Evolutionary conservation across 2,329 filamentous ascomycete genomes (phyloP).

Genomic region (Magnaporthiopsis poae): DNA sequence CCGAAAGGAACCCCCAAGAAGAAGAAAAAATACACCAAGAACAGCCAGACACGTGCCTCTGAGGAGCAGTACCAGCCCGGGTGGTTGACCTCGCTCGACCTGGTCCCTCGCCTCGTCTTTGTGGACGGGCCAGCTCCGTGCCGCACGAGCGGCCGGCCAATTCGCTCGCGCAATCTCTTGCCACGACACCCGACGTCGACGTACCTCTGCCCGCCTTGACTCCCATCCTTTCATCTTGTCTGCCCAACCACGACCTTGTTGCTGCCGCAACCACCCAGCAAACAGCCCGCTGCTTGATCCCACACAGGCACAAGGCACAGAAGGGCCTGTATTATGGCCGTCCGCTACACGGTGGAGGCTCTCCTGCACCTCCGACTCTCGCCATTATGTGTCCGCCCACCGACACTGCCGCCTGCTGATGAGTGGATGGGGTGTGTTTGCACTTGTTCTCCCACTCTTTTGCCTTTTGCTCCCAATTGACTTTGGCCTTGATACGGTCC

Average conservation of each 20-base stretch:
- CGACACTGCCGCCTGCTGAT: constrained; percentile 69
- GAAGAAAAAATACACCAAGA: neutral
- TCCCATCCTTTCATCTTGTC: neutral
- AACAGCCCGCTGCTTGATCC: neutral
- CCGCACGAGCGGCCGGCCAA: neutral
- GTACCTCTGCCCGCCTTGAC: neutral
- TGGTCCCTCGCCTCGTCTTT: neutral
- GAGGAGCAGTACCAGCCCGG: neutral
- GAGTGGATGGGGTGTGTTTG: constrained; percentile 85
- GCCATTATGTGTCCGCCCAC: constrained; percentile 71
- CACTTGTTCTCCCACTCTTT: constrained; percentile 8
- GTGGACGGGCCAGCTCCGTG: neutral
- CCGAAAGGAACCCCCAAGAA: neutral
- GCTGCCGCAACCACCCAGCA: neutral
- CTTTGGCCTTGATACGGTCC: neutral
- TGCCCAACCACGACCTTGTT: neutral
- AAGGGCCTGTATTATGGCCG: constrained; percentile 31
- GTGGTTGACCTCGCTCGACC: neutral
- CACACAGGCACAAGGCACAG: neutral
- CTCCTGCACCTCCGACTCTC: constrained; percentile 69
- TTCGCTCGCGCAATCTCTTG: neutral
- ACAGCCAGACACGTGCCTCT: neutral
- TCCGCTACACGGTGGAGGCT: constrained; percentile 66
- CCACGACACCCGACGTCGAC: neutral
- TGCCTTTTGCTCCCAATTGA: neutral